Evolutionary conservation across 768 basidiomycete genomes (phyloP).

Genomic region (Hericium coralloides): DNA sequence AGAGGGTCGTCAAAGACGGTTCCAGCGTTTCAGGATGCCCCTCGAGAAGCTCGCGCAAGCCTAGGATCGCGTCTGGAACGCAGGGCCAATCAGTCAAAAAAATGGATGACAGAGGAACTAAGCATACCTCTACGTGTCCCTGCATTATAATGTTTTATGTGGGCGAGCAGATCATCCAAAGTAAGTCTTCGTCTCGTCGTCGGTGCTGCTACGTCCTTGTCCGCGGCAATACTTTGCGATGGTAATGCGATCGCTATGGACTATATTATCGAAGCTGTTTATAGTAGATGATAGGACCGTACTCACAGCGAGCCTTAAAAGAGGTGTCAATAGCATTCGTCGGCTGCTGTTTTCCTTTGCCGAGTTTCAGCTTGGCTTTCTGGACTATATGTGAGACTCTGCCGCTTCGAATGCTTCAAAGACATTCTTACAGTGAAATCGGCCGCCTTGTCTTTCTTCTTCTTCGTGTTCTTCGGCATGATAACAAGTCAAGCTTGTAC

Average conservation of each 20-base stretch:
- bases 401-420: background rate
- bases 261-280: background rate
- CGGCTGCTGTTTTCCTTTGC: conserved; percentile 81
- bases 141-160: conserved; percentile 78
- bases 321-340: conserved; percentile 91
- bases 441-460: conserved; percentile 77
- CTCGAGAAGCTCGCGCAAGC: conserved; percentile 65
- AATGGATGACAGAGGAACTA: background rate
- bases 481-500: background rate
- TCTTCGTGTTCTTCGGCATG: conserved; percentile 86
- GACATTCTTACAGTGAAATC: conserved; percentile 63
- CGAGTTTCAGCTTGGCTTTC: conserved; percentile 96
- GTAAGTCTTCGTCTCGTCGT: conserved; percentile 71
- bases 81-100: background rate
- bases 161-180: conserved; percentile 65
- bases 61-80: conserved; percentile 56
- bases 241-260: conserved; percentile 80
- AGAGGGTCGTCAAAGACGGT: conserved; percentile 41
- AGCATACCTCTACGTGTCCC: conserved; percentile 61
- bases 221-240: conserved; percentile 61
- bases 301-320: conserved; percentile 87
- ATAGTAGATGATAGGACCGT: conserved; percentile 6
- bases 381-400: conserved; percentile 21
- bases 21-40: conserved; percentile 47
- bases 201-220: conserved; percentile 49